Percentiles rank a stretch among this genome's conserved stretches.
Evolutionary conservation across 371 early-diverging fungal genomes (phyloP).

Genomic region (Syncephalastrum monosporum): DNA sequence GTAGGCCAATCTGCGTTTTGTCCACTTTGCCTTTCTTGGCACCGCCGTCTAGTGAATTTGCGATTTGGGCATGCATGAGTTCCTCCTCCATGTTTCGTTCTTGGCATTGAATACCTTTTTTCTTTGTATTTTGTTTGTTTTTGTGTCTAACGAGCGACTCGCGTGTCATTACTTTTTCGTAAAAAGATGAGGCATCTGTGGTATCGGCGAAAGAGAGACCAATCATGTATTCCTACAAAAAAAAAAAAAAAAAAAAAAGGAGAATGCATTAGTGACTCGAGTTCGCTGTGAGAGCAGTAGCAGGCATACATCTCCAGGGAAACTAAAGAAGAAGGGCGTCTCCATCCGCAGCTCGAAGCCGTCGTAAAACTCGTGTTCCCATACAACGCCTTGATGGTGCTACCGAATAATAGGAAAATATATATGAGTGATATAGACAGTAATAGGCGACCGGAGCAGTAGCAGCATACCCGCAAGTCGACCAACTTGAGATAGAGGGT

Average conservation of each 20-base stretch:
- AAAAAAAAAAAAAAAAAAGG: slow-evolving; percentile 1
- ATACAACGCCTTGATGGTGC: slow-evolving; percentile 65
- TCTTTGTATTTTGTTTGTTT: slow-evolving; percentile 31
- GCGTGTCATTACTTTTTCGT: slow-evolving; percentile 62
- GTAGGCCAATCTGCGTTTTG: slow-evolving; percentile 76
- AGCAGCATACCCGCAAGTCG: slow-evolving; percentile 63
- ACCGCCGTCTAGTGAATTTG: slow-evolving; percentile 10
- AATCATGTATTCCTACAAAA: slow-evolving; percentile 63
- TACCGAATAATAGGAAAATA: slow-evolving; percentile 16
- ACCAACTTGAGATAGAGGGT: slow-evolving; percentile 76
- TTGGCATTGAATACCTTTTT: slow-evolving; percentile 11
- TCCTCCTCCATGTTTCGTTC: not conserved
- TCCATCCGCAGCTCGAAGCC: slow-evolving; percentile 75
- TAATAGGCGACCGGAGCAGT: not conserved
- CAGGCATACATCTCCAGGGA: slow-evolving; percentile 74
- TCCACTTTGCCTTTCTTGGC: slow-evolving; percentile 57
- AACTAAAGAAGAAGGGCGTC: slow-evolving; percentile 83
- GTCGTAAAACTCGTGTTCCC: slow-evolving; percentile 82
- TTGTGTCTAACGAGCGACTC: slow-evolving; percentile 41
- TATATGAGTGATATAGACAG: not conserved
- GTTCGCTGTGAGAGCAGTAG: not conserved
- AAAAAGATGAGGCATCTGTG: slow-evolving; percentile 78
- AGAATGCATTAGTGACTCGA: not conserved
- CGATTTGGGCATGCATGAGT: not conserved
- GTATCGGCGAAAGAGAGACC: slow-evolving; percentile 88